Base-by-base conservation (phyloP, 2,329 filamentous ascomycete species). In the Mollisia scopiformis region DNA sequence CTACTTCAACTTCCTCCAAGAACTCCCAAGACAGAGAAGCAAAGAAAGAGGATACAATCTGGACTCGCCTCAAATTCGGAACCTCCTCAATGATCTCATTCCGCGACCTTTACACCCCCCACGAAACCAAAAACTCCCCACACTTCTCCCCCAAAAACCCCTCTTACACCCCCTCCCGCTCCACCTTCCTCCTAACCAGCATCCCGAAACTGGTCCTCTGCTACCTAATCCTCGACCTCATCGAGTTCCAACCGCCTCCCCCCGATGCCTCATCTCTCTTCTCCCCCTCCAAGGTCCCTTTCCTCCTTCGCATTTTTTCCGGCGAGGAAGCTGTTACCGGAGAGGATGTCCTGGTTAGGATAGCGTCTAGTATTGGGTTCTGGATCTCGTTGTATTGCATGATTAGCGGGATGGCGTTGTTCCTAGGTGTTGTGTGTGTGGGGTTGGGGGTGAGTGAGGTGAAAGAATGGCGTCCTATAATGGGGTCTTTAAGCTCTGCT, bases 211-310 rank as follows among this genome's bases (percentile, higher is more conserved):
- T 37, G 7, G 30, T 51, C 2, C 28, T 51, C 11, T 57, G 55
- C 46, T 56, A 52, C 47, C 31, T 57, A 6, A 23, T 57, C 1
- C 13, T 61, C 47, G 53, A 57, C 14, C 25, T 61, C 35, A 31
- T 51, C 21, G 54, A 61, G 25, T 52, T 25, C 21, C 58, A 57
- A 30, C 58, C 58, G 2, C 53, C 58, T 23, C 53, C 58, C 7
- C 46, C 46, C 8, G 30, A 50, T 23, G 53, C 46, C 14, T n/a
- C 43, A 4, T 30, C 25, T 10, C 46, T 53, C 1, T 55, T 57
- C 14, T 30, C 53, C 3, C 27, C 16, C 3, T 43, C 37, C 1
- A 46, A 47, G 19, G 23, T 57, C 10, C 41, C 54, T 0, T 13
- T 62, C 14, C n/a, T n/a, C n/a, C n/a, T n/a, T n/a, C n/a, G n/a